Base-by-base conservation (phyloP, 2,329 filamentous ascomycete species). In the Colletotrichum tabaci region DNA sequence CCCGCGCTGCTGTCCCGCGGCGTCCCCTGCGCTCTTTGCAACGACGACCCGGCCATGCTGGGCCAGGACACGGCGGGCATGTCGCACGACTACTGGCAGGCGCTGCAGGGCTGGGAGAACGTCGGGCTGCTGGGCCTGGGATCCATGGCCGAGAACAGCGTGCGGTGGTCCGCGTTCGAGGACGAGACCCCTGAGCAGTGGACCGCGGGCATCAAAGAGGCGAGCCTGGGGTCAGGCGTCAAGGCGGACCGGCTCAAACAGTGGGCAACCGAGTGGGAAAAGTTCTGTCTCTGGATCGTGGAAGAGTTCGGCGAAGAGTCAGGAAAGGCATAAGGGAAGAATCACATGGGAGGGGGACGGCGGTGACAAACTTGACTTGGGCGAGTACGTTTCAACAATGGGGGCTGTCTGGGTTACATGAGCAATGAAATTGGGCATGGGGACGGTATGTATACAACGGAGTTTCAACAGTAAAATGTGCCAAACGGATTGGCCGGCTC, bases 41-140 rank as follows among this genome's bases (percentile, higher is more conserved):
- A 96, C 78, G 94, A 96, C 78, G 93, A 96, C 77, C 94, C 93
- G 1, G 92, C 91, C 0, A 92, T 96, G 72, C 85, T 96, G 1
- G 93, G 94, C 12, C 92, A 95, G 76, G 92, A 92, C 61, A 88
- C 86, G 18, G 92, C 89, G 49, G 93, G 93, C n/a, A 89, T 94
- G 85, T 94, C 91, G 4, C 92, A 95, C 80, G 94, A 96, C 80
- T 96, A 95, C 82, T 97, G 93, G 93, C 93, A 95, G 81, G 91
- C 92, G 2, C 83, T 97, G 49, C 93, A 96, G 80, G 94, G 92
- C 0, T 94, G 94, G 88, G 91, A 96, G 74, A 95, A 94, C 77
- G 87, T 96, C 9, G 94, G 94, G 2, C 85, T 97, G 6, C 93
- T 92, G 23, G 94, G 94, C 0, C 82, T 97, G 62, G 94, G 92